These are phyloP conservation scores for Sonneratia caseolaris DNA, from an alignment of 345 rosid genomes.

Conservation along the genomic window DNA sequence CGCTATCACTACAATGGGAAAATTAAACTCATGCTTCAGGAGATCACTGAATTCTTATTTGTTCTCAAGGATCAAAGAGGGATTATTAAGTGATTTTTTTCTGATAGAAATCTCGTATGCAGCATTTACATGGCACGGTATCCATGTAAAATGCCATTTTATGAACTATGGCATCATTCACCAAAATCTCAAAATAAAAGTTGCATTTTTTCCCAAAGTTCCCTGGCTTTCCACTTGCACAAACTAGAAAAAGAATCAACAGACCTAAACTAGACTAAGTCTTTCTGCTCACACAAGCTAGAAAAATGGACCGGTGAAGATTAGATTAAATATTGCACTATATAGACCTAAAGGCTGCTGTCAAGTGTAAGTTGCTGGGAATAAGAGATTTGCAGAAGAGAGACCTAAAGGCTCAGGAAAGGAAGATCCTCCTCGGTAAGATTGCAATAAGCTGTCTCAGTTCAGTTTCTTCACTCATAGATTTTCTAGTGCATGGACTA, in stretches of 20 bases:
- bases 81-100: no score
- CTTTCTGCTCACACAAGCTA: no score
- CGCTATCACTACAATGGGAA: background rate
- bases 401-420: background rate
- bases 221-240: background rate
- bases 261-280: background rate
- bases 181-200: background rate
- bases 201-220: background rate
- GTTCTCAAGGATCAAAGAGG: no score
- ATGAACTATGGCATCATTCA: background rate
- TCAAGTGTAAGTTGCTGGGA: background rate
- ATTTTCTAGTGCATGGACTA: background rate
- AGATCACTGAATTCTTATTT: background rate
- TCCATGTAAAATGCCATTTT: no score
- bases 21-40: background rate
- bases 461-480: background rate
- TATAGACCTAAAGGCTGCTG: background rate
- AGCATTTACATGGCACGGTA: background rate
- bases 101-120: background rate
- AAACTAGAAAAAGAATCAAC: background rate
- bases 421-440: background rate
- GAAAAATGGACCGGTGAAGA: no score
- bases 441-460: background rate
- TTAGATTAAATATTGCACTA: background rate
- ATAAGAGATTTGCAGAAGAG: background rate